These are phyloP conservation scores for Simmondsia chinensis DNA, from an alignment of 148 eudicot species.

Conservation along the genomic window DNA sequence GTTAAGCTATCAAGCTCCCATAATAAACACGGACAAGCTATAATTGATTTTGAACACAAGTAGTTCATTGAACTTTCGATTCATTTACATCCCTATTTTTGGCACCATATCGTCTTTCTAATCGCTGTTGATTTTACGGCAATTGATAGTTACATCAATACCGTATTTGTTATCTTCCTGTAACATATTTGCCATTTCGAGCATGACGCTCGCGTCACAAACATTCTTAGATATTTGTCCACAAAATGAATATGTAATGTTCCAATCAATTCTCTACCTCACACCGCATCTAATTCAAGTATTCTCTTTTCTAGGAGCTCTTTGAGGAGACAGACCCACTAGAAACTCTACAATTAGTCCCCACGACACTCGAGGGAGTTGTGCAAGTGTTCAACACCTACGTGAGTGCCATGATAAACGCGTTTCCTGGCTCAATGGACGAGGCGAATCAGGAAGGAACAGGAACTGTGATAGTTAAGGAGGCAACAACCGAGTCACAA, in stretches of 20 bases:
- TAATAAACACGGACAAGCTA: too few relatives aligned
- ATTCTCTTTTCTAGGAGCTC: constrained; percentile 38
- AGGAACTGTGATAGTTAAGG: constrained; percentile 44
- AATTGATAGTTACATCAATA: too few relatives aligned
- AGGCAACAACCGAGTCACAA: constrained; percentile 77
- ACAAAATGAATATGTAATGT: background rate
- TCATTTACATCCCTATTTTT: too few relatives aligned
- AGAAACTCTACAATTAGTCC: constrained; percentile 44
- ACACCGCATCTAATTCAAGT: background rate
- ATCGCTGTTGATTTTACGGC: too few relatives aligned
- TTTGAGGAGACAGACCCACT: constrained; percentile 74
- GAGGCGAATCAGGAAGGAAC: constrained; percentile 63
- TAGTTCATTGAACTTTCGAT: too few relatives aligned
- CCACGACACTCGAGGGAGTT: constrained; percentile 61
- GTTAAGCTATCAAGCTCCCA: too few relatives aligned
- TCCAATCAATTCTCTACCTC: background rate
- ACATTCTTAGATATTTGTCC: too few relatives aligned
- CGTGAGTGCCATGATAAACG: constrained; percentile 47
- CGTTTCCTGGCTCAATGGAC: constrained; percentile 60
- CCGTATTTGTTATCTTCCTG: too few relatives aligned
- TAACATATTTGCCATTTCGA: too few relatives aligned
- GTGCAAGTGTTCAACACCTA: constrained; percentile 58
- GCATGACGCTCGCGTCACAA: too few relatives aligned
- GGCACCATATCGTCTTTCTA: too few relatives aligned
- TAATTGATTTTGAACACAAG: too few relatives aligned